Conservation (phyloP, 2,329 filamentous ascomycete genomes). For the Cryphonectria japonica region DNA sequence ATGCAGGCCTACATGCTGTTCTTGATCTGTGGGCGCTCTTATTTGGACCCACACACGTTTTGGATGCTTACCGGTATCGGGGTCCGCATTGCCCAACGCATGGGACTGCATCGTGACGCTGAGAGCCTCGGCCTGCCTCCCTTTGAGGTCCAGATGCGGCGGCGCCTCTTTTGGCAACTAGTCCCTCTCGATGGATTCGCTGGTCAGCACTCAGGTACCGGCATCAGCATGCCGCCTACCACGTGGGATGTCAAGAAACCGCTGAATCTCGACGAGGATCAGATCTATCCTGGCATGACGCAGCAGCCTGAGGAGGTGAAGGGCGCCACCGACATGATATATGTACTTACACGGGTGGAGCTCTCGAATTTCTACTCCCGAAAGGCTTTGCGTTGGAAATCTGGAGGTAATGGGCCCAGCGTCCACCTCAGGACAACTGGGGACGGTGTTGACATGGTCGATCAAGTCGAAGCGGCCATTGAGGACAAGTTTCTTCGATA, state of each 20-base stretch:
- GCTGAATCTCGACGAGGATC: constrained; percentile 44
- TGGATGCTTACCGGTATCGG: constrained; percentile 57
- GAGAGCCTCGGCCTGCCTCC: constrained; percentile 37
- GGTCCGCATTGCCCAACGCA: constrained; percentile 55
- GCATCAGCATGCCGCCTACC: constrained; percentile 31
- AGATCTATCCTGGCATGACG: constrained; percentile 43
- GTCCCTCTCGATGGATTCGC: constrained; percentile 43
- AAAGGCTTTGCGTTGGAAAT: constrained; percentile 8
- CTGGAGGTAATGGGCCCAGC: constrained; percentile 26
- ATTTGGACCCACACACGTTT: constrained; percentile 49
- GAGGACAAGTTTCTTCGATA: constrained; percentile 49
- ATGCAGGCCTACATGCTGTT: constrained; percentile 58
- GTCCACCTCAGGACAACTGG: constrained; percentile 31
- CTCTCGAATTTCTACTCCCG: constrained; percentile 44
- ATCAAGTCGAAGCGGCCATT: constrained; percentile 40
- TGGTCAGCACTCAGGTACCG: constrained; percentile 34
- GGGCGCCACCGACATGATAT: constrained; percentile 43
- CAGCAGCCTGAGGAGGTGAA: constrained; percentile 35
- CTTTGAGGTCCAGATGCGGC: constrained; percentile 58
- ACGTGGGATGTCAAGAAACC: constrained; percentile 40
- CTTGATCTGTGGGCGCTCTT: constrained; percentile 34
- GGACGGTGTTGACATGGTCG: background rate
- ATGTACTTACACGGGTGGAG: constrained; percentile 43
- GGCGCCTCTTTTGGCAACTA: constrained; percentile 56
- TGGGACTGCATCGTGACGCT: constrained; percentile 56